Conservation (phyloP, 2,329 filamentous ascomycete species). For the Aspergillus awamori region DNA sequence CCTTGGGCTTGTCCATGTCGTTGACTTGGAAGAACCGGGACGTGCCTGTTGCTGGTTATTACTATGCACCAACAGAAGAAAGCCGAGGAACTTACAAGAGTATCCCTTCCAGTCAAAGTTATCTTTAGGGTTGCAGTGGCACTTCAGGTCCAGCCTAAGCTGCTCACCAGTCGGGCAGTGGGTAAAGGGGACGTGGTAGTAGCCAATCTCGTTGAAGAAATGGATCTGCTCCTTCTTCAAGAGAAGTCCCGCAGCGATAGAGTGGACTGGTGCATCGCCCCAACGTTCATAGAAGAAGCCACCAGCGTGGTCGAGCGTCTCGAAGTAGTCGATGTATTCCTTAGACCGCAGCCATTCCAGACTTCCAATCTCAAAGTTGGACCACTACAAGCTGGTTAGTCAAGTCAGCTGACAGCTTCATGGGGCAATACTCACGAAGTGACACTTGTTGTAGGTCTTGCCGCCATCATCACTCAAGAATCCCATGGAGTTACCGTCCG, state of each 20-base stretch:
- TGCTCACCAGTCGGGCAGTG: conserved; percentile 94
- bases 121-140: conserved; percentile 90
- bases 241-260: conserved; percentile 87
- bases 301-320: conserved; percentile 82
- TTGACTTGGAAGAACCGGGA: conserved; percentile 84
- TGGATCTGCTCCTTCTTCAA: conserved; percentile 92
- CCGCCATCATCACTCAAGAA: conserved; percentile 92
- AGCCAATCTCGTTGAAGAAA: conserved; percentile 99
- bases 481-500: conserved; percentile 79
- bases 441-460: conserved; percentile 93
- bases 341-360: conserved; percentile 90
- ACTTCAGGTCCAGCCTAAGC: conserved; percentile 79
- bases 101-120: conserved; percentile 99
- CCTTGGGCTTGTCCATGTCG: conserved; percentile 77
- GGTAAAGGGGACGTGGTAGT: conserved; percentile 96
- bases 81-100: conserved; percentile 70
- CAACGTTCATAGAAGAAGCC: conserved; percentile 99
- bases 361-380: conserved; percentile 96
- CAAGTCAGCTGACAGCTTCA: not conserved
- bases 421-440: conserved; percentile 70
- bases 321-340: conserved; percentile 88
- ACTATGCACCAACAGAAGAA: not conserved
- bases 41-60: conserved; percentile 63
- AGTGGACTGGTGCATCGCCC: conserved; percentile 97
- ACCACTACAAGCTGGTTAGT: conserved; percentile 68